Evolutionary conservation across 2,329 filamentous ascomycete species (phyloP), one percentile per base, ranked within the genome.

Genomic region (Pseudocercospora crystallina): DNA sequence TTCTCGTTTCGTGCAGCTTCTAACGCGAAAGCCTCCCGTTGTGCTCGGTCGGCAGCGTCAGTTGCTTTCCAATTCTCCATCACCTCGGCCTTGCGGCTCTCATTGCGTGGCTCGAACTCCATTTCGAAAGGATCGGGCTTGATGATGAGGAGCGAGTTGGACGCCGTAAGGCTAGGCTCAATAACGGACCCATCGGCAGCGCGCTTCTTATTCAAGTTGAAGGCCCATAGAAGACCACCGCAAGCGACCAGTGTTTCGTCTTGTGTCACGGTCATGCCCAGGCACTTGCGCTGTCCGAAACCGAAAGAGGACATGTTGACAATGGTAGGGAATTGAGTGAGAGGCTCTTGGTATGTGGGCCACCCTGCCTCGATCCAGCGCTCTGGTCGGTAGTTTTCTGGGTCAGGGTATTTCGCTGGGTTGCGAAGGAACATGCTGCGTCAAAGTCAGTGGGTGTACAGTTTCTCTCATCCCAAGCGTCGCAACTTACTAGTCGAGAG

Each of bases 271-370:
- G 79, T 78, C 69, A 83, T 80, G 5, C 82, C 83, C 4, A 84
- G 75, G 59, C 83, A 86, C 11, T 78, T 77, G 54, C 83, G 76
- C 37, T 82, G 80, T 31, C 83, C 83, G 73, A 77, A 85, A 26
- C 83, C 83, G 61, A 86, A 86, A 0, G 79, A 83, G 56, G 83
- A 79, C 78, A 85, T 82, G 33, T 77, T 77, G 57, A 82, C 80
- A 63, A 86, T 78, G 65, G 79, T 83, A 12, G 84, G 83, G 61
- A 80, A 85, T 49, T 77, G 76, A 2, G 77, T 77, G n/a, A 86
- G 75, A 0, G 83, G 83, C 61, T 81, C 82, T 61, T 84, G 80
- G 69, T 80, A 86, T 0, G 83, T 84, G 0, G 83, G 83, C 76
- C 79, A 86, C 83, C 26, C 74, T 78, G 40, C 30, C 31, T 57